Conservation (phyloP, 495 filamentous ascomycete genomes). For the Geopyxis carbonaria region DNA sequence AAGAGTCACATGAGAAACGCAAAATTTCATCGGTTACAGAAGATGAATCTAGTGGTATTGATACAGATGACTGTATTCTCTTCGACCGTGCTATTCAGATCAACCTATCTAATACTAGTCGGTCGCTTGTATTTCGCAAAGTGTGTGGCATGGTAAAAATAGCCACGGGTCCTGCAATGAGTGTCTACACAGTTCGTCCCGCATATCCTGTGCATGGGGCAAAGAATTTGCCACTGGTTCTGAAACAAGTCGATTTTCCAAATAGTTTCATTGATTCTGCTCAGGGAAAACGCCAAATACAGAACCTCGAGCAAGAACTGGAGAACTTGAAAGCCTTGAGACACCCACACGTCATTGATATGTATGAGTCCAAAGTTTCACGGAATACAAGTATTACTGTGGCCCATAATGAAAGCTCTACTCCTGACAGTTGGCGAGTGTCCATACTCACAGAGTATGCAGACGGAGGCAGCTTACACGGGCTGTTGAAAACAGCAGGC, state of each 20-base stretch:
- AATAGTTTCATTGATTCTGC: conserved; percentile 29
- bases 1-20: conserved; percentile 32
- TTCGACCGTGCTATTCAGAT: conserved; percentile 57
- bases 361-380: conserved; percentile 66
- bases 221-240: conserved; percentile 39
- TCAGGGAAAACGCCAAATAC: conserved; percentile 47
- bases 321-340: conserved; percentile 54
- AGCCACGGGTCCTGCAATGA: conserved; percentile 39
- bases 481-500: conserved; percentile 61
- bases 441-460: conserved; percentile 60
- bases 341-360: conserved; percentile 58
- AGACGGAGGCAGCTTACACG: conserved; percentile 64
- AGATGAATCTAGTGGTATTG: conserved; percentile 8
- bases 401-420: conserved; percentile 17
- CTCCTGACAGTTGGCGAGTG: conserved; percentile 47
- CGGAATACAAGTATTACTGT: conserved; percentile 24
- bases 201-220: conserved; percentile 34
- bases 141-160: conserved; percentile 45
- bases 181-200: conserved; percentile 52
- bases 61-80: conserved; percentile 33
- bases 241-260: conserved; percentile 51
- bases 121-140: conserved; percentile 39
- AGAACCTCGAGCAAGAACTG: conserved; percentile 48
- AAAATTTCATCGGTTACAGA: conserved; percentile 22
- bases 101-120: conserved; percentile 39